Conservation (phyloP, 2,329 filamentous ascomycete genomes). For the Tothia fuscella region DNA sequence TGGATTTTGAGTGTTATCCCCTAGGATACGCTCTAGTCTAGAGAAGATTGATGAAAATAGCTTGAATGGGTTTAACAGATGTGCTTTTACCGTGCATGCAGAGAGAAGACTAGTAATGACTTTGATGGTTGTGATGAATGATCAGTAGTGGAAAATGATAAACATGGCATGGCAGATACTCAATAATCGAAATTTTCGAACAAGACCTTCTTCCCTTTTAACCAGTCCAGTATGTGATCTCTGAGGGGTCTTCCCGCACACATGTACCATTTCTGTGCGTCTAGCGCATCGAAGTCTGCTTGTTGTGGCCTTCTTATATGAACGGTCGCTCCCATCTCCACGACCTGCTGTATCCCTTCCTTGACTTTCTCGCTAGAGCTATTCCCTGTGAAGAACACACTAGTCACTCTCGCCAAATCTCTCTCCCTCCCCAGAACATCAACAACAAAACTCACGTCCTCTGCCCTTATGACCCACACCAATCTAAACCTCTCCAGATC, state of each 20-base stretch:
- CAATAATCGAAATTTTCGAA: conserved; percentile 41
- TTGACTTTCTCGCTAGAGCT: conserved; percentile 11
- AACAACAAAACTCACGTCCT: conserved; percentile 50
- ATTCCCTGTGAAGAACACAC: conserved; percentile 52
- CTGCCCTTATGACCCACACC: conserved; percentile 54
- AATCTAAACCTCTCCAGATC: conserved; percentile 38
- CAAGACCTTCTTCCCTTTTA: conserved; percentile 32
- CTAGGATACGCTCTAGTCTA: no score
- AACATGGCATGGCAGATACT: no score
- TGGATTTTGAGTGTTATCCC: no score
- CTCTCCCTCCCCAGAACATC: conserved; percentile 45
- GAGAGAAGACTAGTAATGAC: no score
- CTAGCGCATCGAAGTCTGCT: conserved; percentile 30
- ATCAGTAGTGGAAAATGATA: no score
- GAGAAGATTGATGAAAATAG: no score
- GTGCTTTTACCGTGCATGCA: no score
- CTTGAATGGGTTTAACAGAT: no score
- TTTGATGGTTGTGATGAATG: no score
- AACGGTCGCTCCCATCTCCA: conserved; percentile 22
- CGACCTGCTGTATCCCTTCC: conserved; percentile 32
- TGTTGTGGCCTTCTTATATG: conserved; percentile 35
- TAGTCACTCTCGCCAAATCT: conserved; percentile 40
- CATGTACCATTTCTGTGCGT: conserved; percentile 43
- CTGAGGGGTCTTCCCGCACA: conserved; percentile 43
- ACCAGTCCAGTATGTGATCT: conserved; percentile 36